Evolutionary conservation across 306 rosid genomes (phyloP).

Genomic region (Phaseolus lunatus): DNA sequence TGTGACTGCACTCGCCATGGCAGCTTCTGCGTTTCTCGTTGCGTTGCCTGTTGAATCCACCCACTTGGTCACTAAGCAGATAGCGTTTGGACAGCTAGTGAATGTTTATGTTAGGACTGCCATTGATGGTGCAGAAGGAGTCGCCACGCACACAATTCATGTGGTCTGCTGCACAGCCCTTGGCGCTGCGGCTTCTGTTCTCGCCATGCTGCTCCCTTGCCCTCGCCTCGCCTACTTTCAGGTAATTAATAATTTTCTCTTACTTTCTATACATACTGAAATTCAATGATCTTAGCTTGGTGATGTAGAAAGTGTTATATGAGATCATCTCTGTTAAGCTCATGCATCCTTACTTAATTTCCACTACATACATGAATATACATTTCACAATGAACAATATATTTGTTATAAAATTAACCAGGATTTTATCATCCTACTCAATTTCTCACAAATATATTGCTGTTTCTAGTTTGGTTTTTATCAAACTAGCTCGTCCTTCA

Average conservation of each 20-base stretch:
- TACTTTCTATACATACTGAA: no score
- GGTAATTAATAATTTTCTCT: conserved; percentile 47
- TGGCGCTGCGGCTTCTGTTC: conserved; percentile 77
- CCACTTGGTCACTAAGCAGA: conserved; percentile 63
- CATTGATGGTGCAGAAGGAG: conserved; percentile 51
- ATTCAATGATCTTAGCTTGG: no score
- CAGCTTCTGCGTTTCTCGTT: conserved; percentile 52
- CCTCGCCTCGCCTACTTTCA: conserved; percentile 61
- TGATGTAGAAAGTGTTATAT: no score
- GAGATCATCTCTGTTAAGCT: no score
- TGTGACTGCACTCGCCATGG: conserved; percentile 56
- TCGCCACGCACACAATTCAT: conserved; percentile 55
- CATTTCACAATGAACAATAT: no score
- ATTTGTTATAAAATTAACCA: no score
- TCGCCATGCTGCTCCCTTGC: conserved; percentile 69
- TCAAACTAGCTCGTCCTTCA: no score
- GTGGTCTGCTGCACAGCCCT: conserved; percentile 66
- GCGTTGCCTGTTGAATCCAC: conserved; percentile 71
- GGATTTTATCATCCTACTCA: no score
- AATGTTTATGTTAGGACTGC: conserved; percentile 70
- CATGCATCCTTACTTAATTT: no score
- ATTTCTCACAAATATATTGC: no score
- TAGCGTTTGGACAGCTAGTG: conserved; percentile 81
- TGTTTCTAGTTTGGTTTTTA: no score
- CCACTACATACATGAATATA: no score